These are phyloP conservation scores for Gynandropsis gynandra DNA, from an alignment of 345 rosid genomes.

Conservation along the genomic window DNA sequence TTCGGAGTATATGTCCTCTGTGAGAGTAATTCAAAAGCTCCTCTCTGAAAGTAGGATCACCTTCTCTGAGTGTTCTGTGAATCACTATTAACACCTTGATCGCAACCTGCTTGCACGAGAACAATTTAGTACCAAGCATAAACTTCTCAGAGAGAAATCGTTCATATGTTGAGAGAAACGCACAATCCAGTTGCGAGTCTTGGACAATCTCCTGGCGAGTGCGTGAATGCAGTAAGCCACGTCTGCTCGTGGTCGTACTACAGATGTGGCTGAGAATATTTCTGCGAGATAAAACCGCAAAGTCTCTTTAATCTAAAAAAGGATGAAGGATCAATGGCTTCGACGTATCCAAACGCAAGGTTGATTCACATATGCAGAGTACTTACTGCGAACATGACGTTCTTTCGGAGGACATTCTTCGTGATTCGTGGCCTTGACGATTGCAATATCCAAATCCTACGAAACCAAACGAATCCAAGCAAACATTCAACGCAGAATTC, in stretches of 20 bases:
- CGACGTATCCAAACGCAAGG: not conserved
- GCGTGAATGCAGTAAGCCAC: constrained; percentile 92
- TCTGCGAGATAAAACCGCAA: constrained; percentile 27
- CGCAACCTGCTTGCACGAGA: constrained; percentile 52
- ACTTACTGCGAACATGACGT: constrained; percentile 89
- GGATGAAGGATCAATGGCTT: not conserved
- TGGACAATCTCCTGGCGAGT: constrained; percentile 73
- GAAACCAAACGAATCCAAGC: constrained; percentile 6
- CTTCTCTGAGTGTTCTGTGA: constrained; percentile 91
- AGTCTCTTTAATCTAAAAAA: not conserved
- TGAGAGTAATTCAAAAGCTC: constrained; percentile 70
- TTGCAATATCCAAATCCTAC: constrained; percentile 90
- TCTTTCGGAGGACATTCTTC: constrained; percentile 94
- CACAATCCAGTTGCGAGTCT: constrained; percentile 85
- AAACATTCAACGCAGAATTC: constrained; percentile 2
- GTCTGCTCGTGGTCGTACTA: constrained; percentile 82
- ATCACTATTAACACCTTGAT: constrained; percentile 86
- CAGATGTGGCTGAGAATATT: constrained; percentile 84
- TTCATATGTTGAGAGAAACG: constrained; percentile 2
- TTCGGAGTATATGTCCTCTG: constrained; percentile 75
- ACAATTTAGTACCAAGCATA: not conserved
- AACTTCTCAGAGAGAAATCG: not conserved
- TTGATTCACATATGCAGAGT: not conserved
- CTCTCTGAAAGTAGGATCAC: constrained; percentile 89
- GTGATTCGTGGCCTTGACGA: constrained; percentile 94